Evolutionary conservation across 495 filamentous ascomycete species (phyloP).

Genomic region (Hyaloscypha bicolor): DNA sequence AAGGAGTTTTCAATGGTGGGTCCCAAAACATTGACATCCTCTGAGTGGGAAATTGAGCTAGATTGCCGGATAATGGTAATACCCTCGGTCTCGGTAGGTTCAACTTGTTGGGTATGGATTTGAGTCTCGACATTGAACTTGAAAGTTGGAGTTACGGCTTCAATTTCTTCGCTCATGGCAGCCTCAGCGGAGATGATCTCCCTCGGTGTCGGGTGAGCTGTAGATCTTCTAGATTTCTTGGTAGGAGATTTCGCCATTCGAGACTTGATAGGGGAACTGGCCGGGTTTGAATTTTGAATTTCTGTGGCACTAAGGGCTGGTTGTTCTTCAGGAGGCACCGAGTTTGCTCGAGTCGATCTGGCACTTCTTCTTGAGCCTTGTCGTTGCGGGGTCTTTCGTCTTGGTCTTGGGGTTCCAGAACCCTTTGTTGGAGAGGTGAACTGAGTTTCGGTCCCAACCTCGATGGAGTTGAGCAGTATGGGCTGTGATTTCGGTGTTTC

Average conservation of each 20-base stretch:
- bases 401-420: conserved; percentile 18
- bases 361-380: conserved; percentile 14
- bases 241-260: neutral
- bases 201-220: neutral
- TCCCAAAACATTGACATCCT: neutral
- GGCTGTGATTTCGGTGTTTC: neutral
- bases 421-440: conserved; percentile 2
- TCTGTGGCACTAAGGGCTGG: neutral
- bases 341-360: conserved; percentile 12
- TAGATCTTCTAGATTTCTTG: neutral
- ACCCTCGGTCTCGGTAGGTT: neutral
- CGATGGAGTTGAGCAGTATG: neutral
- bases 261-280: neutral
- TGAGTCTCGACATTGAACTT: neutral
- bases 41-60: neutral
- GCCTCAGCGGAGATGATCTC: neutral
- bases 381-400: conserved; percentile 3
- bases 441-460: neutral
- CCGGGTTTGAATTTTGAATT: neutral
- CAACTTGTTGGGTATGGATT: neutral
- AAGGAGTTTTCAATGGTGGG: neutral
- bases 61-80: neutral
- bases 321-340: neutral
- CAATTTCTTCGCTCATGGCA: neutral
- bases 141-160: neutral